phyloP scores from a whole-genome alignment of 371 early-diverging fungal genomes.

The Syncephalis fuscata region DNA sequence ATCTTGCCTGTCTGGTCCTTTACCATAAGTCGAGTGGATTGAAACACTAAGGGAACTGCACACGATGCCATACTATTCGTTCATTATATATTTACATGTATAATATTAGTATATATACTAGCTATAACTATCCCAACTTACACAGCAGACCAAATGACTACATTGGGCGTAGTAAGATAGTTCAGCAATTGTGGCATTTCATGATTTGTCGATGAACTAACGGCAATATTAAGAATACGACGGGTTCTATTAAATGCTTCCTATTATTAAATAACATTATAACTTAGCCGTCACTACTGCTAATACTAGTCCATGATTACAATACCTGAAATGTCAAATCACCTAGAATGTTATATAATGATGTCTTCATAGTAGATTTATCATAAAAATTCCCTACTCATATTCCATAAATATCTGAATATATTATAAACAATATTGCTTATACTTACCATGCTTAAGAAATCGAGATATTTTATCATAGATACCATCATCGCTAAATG shows the following conservation, averaged over 20 bases:
- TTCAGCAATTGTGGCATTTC: slow-evolving; percentile 76
- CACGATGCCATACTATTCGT: slow-evolving; percentile 44
- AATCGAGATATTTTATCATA: slow-evolving; percentile 32
- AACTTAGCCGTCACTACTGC: background rate
- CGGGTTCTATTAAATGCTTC: slow-evolving; percentile 60
- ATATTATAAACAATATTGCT: background rate
- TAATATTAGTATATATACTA: background rate
- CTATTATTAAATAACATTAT: slow-evolving; percentile 1
- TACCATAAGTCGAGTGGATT: slow-evolving; percentile 41
- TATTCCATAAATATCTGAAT: background rate
- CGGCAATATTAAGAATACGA: slow-evolving; percentile 62
- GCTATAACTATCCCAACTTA: slow-evolving; percentile 21
- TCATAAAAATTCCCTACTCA: slow-evolving; percentile 47
- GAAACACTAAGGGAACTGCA: slow-evolving; percentile 54
- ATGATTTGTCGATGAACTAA: slow-evolving; percentile 50
- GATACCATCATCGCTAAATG: slow-evolving; percentile 17
- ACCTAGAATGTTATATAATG: slow-evolving; percentile 51
- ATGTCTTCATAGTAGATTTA: slow-evolving; percentile 44
- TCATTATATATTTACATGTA: background rate
- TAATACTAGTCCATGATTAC: background rate
- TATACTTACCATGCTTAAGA: slow-evolving; percentile 35
- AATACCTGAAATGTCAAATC: slow-evolving; percentile 54
- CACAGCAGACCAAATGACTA: slow-evolving; percentile 78
- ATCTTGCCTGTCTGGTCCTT: slow-evolving; percentile 45
- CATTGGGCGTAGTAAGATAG: slow-evolving; percentile 71